A percentile compares a stretch with the other conserved stretches of the same genome.
Conservation (phyloP, 805 yeast species). For the Sugiyamaella chiloensis region DNA sequence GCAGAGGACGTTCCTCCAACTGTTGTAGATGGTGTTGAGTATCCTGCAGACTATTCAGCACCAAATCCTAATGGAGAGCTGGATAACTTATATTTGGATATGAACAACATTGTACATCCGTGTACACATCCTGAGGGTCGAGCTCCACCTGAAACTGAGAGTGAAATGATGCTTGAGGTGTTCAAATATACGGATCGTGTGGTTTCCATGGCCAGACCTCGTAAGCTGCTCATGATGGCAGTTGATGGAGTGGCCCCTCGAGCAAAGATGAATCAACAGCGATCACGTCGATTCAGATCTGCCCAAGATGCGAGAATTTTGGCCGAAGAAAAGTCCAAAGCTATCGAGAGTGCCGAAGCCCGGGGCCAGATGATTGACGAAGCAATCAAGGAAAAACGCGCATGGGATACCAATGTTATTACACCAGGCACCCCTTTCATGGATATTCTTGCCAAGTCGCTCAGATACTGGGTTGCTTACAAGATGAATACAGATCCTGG, state of each 20-base stretch:
- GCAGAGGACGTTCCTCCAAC: constrained; percentile 69
- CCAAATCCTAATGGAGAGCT: constrained; percentile 95
- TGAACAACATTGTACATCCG: constrained; percentile 99
- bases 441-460: constrained; percentile 79
- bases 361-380: constrained; percentile 76
- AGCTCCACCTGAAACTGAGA: constrained; percentile 95
- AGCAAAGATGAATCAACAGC: constrained; percentile 97
- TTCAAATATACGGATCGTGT: constrained; percentile 92
- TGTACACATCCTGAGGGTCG: constrained; percentile 97
- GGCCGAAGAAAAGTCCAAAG: constrained; percentile 71
- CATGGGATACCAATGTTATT: constrained; percentile 93
- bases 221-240: constrained; percentile 89
- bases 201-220: constrained; percentile 88
- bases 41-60: constrained; percentile 64
- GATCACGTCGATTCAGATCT: constrained; percentile 91
- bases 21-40: constrained; percentile 54
- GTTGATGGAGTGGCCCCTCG: constrained; percentile 99
- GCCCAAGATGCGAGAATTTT: constrained; percentile 82
- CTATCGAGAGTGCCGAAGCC: constrained; percentile 53
- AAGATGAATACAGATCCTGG: constrained; percentile 87
- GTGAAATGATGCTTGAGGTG: constrained; percentile 92
- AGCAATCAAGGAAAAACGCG: constrained; percentile 64
- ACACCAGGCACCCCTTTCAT: constrained; percentile 99
- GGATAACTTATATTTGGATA: constrained; percentile 89
- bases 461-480: constrained; percentile 89